Evolutionary conservation across 352 stramenopile genomes (phyloP).

Genomic region (Globisporangium spiculum): DNA sequence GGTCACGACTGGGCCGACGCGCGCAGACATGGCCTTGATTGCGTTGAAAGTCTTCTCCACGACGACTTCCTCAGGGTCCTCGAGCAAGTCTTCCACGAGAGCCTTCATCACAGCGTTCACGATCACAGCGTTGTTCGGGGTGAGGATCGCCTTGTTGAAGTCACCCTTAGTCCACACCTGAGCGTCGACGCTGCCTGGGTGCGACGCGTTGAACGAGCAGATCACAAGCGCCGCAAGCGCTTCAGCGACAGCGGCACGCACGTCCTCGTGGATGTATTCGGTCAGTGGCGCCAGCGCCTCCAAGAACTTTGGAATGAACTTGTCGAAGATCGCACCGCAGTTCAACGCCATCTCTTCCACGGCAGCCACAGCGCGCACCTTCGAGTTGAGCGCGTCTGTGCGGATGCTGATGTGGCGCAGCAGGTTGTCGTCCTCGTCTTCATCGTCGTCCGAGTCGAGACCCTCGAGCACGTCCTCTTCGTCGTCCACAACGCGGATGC

Average conservation of each 20-base stretch:
- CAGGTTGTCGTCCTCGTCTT: conserved; percentile 64
- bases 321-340: conserved; percentile 75
- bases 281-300: conserved; percentile 73
- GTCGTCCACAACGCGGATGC: conserved; percentile 67
- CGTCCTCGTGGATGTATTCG: conserved; percentile 88
- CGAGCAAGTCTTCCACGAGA: conserved; percentile 71
- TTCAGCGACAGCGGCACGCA: conserved; percentile 76
- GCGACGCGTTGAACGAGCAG: conserved; percentile 81
- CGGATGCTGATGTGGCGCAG: conserved; percentile 84
- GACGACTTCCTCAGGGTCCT: conserved; percentile 82
- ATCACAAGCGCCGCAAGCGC: conserved; percentile 78
- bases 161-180: conserved; percentile 86
- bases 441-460: conserved; percentile 77
- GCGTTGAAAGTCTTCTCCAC: conserved; percentile 96
- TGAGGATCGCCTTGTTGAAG: conserved; percentile 75
- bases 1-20: conserved; percentile 89
- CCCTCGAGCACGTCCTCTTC: conserved; percentile 71
- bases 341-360: conserved; percentile 86
- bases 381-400: conserved; percentile 83
- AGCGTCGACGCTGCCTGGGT: conserved; percentile 71
- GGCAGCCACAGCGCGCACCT: conserved; percentile 74
- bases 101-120: conserved; percentile 76
- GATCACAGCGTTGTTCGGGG: conserved; percentile 75
- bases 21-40: conserved; percentile 94
- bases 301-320: conserved; percentile 82